Evolutionary conservation across 2,329 filamentous ascomycete genomes (phyloP).

Genomic region (Calcarisporium arbuscula): DNA sequence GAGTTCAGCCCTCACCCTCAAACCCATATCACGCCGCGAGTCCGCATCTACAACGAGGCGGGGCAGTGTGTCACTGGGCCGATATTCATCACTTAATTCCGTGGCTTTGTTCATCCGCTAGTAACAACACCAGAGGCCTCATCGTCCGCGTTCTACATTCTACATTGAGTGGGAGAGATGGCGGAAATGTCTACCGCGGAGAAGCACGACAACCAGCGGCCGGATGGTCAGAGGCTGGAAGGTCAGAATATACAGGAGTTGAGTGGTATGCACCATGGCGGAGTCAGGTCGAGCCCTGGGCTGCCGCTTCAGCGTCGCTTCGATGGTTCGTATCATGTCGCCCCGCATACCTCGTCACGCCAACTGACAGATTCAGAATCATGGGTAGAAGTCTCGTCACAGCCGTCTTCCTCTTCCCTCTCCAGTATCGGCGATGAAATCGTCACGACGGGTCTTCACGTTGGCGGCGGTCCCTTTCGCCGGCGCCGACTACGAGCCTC

Average conservation of each 20-base stretch:
- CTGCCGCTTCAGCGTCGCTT: slow-evolving; percentile 26
- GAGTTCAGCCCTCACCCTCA: too few relatives aligned
- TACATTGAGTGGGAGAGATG: too few relatives aligned
- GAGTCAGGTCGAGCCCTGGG: slow-evolving; percentile 22
- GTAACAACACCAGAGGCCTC: too few relatives aligned
- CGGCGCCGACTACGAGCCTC: slow-evolving; percentile 45
- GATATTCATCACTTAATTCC: too few relatives aligned
- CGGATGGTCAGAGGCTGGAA: slow-evolving; percentile 20
- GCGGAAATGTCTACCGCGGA: too few relatives aligned
- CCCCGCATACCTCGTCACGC: neutral
- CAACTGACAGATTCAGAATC: slow-evolving; percentile 58
- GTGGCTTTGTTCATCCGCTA: too few relatives aligned
- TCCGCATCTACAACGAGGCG: too few relatives aligned
- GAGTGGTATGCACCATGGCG: slow-evolving; percentile 17
- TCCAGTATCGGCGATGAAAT: slow-evolving; percentile 85
- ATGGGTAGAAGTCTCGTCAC: slow-evolving; percentile 91
- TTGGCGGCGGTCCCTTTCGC: slow-evolving; percentile 59
- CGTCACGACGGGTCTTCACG: slow-evolving; percentile 77
- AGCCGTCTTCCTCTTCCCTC: slow-evolving; percentile 87
- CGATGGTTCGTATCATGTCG: slow-evolving; percentile 23
- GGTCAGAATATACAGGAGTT: slow-evolving; percentile 19
- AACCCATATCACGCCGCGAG: too few relatives aligned
- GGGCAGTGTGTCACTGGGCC: too few relatives aligned
- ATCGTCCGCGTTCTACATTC: too few relatives aligned
- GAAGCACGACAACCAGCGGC: neutral